These are phyloP conservation scores for Citrullus colocynthis DNA, from an alignment of 306 rosid genomes.

Conservation along the genomic window DNA sequence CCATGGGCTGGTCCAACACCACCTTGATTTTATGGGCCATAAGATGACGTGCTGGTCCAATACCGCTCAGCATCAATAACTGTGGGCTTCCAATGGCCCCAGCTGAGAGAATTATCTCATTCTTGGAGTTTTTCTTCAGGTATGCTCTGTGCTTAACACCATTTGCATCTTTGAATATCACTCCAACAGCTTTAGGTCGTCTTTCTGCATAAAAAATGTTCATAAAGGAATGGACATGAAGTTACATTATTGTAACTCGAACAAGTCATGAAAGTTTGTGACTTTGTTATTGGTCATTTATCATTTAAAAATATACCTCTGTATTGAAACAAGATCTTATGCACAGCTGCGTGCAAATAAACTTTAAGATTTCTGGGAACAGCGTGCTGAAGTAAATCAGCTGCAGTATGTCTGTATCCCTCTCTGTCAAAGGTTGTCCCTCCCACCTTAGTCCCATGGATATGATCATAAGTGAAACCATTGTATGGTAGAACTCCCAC, in stretches of 20 bases:
- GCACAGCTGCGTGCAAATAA: constrained; percentile 57
- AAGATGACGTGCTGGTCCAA: constrained; percentile 61
- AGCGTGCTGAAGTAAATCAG: constrained; percentile 60
- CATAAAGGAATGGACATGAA: not conserved
- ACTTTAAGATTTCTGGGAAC: constrained; percentile 38
- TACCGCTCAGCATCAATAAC: constrained; percentile 51
- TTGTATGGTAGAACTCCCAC: constrained; percentile 53
- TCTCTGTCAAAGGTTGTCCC: constrained; percentile 48
- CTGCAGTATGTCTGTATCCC: constrained; percentile 55
- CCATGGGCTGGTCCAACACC: constrained; percentile 43
- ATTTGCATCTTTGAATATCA: constrained; percentile 38
- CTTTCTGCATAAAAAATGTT: constrained; percentile 15
- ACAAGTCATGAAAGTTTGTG: not conserved
- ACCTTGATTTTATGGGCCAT: constrained; percentile 34
- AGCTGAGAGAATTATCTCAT: constrained; percentile 51
- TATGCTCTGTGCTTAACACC: constrained; percentile 38
- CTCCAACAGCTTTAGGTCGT: constrained; percentile 57
- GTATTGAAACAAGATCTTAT: constrained; percentile 32
- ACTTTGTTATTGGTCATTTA: not conserved
- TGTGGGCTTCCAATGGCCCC: constrained; percentile 80
- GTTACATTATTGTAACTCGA: not conserved
- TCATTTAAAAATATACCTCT: constrained; percentile 15
- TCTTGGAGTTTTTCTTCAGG: constrained; percentile 14
- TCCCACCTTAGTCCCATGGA: constrained; percentile 58
- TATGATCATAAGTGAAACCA: constrained; percentile 46